Evolutionary conservation across 148 eudicot species (phyloP), one percentile per base, ranked within the genome.

Genomic region (Cornus controversa): DNA sequence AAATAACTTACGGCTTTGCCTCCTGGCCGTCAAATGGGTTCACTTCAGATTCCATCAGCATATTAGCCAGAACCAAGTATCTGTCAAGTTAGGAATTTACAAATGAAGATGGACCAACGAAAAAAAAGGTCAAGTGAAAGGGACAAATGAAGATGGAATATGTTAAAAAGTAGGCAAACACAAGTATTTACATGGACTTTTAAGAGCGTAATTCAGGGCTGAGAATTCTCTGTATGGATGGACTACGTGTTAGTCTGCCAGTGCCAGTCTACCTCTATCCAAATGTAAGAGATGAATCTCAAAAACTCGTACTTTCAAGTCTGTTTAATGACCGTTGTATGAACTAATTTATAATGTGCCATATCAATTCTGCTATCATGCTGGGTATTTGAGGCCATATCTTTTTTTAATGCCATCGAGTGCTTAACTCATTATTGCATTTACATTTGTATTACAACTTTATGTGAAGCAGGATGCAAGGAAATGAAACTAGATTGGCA

Each of bases 11-110:
- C 99, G 98, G 99, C 84, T 96, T 96, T 54, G 99, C 99, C 83
- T 96, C 99, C 84, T 93, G 99, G 67, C 98, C 99, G 76, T 96
- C 99, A 84, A 96, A 95, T n/a, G 99, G 99, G 72, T 93, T 96
- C 53, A 93, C 99, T 84, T 90, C 93, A 50, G 98, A 95, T 79
- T 93, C 96, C 99, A 93, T 93, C 70, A 95, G 81, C 98, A 95
- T 93, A 82, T 93, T 95, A 72, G 99, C 98, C 79, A 93, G 90
- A 80, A 95, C 99, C 96, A 95, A 85, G 81, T 95, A 95, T 73
- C 99, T 95, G 85, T 47, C 57, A 40, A 40, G 45, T 40, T 40
- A 40, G 45, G 7, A 4, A 40, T 40, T 40, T 9, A 40, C 45
- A 40, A 40, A 40, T 40, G 45, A 40, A 40, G 45, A 40, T 40